Evolutionary conservation across 768 basidiomycete species (phyloP), one percentile per base, ranked within the genome.

Genomic region (Serendipita vermifera): DNA sequence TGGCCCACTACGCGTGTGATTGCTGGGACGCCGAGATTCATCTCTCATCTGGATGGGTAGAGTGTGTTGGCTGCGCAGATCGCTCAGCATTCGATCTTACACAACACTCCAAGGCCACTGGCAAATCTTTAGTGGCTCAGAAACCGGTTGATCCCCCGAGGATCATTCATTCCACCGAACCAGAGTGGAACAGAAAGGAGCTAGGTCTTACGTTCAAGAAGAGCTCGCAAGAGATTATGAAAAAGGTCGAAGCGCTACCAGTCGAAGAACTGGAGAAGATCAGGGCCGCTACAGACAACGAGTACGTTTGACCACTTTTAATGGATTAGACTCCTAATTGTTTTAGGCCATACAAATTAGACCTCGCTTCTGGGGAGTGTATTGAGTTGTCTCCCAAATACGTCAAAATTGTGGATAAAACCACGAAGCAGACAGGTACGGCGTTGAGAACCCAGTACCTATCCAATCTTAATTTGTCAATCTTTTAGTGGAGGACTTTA

Each of bases 21-120:
- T 99, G 96, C 70, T 99, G 96, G 96, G 96, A 99, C 66, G 96
- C 93, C 38, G 96, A 99, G 73, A 97, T 98, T 61, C 78, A 91
- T 60, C 91, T 88, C 55, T 86, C 88, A 48, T 84, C 83, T 59
- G 81, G 85, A 40, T 99, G 96, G 96, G 94, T 90, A 55, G 96
- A 99, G 72, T 99, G 96, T 68, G 93, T 98, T 56, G 96, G 96
- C 6, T 99, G 96, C 71, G 96, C 96, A 33, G 96, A 99, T 70
- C 85, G 96, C 43, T 89, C 92, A 1, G 94, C 96, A 51, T 98
- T 97, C 69, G 96, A 99, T 71, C 70, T 99, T 63, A 82, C 80
- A 32, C 93, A 97, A 57, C 96, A 98, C 66, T 76, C 83, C 58
- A 76, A 78, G 29, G 82, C 73, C 72, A 98, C 96, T 27, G 87